phyloP scores from a whole-genome alignment of 2,329 filamentous ascomycete species.

The Colletotrichum phormii region DNA sequence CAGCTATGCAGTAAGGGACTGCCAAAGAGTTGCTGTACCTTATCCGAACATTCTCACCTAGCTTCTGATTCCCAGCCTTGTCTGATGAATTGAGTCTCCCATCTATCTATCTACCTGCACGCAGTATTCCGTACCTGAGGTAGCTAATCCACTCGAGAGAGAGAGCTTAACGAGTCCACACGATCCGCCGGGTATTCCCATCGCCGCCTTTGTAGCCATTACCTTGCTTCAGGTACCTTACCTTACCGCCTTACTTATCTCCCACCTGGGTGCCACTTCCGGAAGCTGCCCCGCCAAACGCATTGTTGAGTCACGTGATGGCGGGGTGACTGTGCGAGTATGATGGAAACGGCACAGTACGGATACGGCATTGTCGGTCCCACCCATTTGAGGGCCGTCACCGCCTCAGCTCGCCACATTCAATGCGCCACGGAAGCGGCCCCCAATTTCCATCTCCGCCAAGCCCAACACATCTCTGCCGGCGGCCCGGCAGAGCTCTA shows the following conservation, averaged over 20 bases:
- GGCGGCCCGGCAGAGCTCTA: background rate
- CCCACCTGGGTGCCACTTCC: background rate
- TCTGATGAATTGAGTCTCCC: background rate
- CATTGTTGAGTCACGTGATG: slow-evolving; percentile 17
- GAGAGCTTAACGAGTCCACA: slow-evolving; percentile 16
- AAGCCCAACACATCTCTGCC: background rate
- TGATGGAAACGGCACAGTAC: background rate
- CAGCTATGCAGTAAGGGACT: background rate
- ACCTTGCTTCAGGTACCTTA: slow-evolving; percentile 10
- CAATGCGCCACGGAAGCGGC: background rate
- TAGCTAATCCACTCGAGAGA: slow-evolving; percentile 4
- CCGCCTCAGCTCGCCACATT: background rate
- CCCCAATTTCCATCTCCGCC: background rate
- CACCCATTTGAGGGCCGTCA: background rate
- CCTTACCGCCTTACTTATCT: background rate
- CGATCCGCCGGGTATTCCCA: slow-evolving; percentile 30
- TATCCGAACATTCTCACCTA: slow-evolving; percentile 8
- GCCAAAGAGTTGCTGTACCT: slow-evolving; percentile 9
- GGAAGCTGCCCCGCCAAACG: slow-evolving; percentile 31
- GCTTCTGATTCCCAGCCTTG: slow-evolving; percentile 3
- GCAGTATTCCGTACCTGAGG: background rate
- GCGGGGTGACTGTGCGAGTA: slow-evolving; percentile 31
- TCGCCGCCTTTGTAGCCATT: slow-evolving; percentile 32
- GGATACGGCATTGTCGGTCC: background rate
- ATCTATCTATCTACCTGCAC: background rate